phyloP scores from a whole-genome alignment of 495 filamentous ascomycete genomes.

The Chaetomidium leptoderma region DNA sequence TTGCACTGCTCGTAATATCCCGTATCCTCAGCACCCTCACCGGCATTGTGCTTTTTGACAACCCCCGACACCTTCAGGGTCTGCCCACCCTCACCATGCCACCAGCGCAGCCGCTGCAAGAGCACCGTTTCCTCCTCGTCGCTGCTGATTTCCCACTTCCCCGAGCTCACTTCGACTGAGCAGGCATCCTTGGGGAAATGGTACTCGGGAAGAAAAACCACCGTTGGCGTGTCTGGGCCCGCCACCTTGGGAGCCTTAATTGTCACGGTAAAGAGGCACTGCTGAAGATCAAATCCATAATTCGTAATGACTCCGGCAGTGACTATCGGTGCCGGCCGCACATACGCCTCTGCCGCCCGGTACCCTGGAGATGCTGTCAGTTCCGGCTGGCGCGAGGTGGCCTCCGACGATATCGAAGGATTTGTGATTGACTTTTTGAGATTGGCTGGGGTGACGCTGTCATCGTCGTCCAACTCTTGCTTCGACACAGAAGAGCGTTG shows the following conservation, averaged over 20 bases:
- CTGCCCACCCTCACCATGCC: constrained; percentile 83
- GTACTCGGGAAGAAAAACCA: constrained; percentile 84
- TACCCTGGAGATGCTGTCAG: constrained; percentile 62
- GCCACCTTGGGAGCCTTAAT: constrained; percentile 52
- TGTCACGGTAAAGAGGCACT: constrained; percentile 66
- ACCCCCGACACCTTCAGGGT: constrained; percentile 72
- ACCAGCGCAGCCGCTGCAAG: constrained; percentile 78
- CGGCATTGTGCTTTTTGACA: constrained; percentile 43
- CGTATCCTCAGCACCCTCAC: constrained; percentile 38
- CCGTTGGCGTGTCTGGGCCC: constrained; percentile 62
- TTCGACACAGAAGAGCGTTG: constrained; percentile 22
- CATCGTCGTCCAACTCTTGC: constrained; percentile 50
- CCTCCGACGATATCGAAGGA: constrained; percentile 62
- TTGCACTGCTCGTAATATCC: constrained; percentile 49
- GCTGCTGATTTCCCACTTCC: constrained; percentile 80
- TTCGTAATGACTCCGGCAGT: constrained; percentile 63
- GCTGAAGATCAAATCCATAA: constrained; percentile 75
- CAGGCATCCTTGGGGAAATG: constrained; percentile 78
- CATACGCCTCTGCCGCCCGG: constrained; percentile 85
- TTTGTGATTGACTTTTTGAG: constrained; percentile 67
- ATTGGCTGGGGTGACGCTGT: constrained; percentile 61
- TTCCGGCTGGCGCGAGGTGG: constrained; percentile 48
- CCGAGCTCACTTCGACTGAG: constrained; percentile 68
- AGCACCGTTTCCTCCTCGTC: constrained; percentile 63
- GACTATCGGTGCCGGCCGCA: constrained; percentile 77